Evolutionary conservation across 2,329 filamentous ascomycete genomes (phyloP).

Genomic region (Epichloe elymi): DNA sequence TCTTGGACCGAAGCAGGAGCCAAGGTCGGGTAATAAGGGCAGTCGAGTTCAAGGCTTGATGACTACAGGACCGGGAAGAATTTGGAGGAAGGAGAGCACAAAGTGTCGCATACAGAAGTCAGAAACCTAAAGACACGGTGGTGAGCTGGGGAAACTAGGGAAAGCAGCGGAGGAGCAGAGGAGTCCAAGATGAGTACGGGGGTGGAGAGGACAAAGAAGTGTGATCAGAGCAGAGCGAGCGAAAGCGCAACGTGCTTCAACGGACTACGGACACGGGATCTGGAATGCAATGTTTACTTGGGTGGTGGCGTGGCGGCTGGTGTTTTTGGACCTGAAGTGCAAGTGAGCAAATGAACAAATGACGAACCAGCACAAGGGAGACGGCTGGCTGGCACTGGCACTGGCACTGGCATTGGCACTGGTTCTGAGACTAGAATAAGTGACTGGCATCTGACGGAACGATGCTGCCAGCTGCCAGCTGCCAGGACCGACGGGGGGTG

Average conservation of each 20-base stretch:
- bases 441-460: constrained; percentile 7
- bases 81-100: background rate
- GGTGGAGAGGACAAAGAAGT: background rate
- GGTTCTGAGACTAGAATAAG: constrained; percentile 6
- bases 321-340: constrained; percentile 7
- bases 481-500: constrained; percentile 1
- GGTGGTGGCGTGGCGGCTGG: constrained; percentile 6
- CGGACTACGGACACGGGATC: background rate
- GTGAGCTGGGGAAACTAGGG: background rate
- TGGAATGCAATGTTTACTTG: constrained; percentile 12
- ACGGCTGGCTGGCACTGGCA: constrained; percentile 6
- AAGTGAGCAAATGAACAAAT: background rate
- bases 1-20: constrained; percentile 1
- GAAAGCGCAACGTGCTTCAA: background rate
- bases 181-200: background rate
- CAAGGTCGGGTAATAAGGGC: background rate
- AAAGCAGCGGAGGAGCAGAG: background rate
- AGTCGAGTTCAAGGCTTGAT: background rate
- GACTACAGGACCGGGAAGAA: background rate
- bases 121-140: background rate
- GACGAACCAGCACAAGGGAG: constrained; percentile 6
- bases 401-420: constrained; percentile 5
- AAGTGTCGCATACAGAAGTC: background rate
- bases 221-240: constrained; percentile 5
- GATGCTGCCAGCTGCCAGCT: background rate